Evolutionary conservation across 1,139 yeast species (phyloP).

Genomic region (Insectozyma bohioensis): DNA sequence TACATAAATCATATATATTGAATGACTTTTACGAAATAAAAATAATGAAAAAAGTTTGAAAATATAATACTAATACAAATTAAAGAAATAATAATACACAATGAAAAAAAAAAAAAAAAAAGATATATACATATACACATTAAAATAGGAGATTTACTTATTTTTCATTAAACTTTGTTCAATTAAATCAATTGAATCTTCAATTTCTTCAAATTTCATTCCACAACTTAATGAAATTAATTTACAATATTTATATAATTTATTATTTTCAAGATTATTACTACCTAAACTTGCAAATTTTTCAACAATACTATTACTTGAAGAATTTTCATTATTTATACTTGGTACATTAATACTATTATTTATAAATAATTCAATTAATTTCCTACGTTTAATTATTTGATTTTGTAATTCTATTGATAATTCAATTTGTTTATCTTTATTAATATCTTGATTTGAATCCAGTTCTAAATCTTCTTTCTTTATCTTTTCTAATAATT

Average conservation of each 20-base stretch:
- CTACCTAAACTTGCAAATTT: slow-evolving; percentile 6
- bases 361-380: slow-evolving; percentile 17
- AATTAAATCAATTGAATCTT: slow-evolving; percentile 41
- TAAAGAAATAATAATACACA: no score
- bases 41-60: no score
- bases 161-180: slow-evolving; percentile 32
- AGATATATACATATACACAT: no score
- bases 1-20: no score
- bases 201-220: slow-evolving; percentile 43
- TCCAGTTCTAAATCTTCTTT: no score
- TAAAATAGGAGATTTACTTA: slow-evolving; percentile 4
- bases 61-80: no score
- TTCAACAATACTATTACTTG: slow-evolving; percentile 3
- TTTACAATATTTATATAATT: slow-evolving; percentile 42
- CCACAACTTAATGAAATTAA: slow-evolving; percentile 47
- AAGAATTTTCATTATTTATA: not conserved
- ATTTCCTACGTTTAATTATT: slow-evolving; percentile 21
- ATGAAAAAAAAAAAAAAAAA: no score
- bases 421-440: slow-evolving; percentile 8
- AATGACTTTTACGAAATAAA: no score
- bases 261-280: slow-evolving; percentile 28
- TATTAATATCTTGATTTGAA: not conserved
- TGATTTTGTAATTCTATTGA: slow-evolving; percentile 15
- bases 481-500: slow-evolving; percentile 4
- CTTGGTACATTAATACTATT: slow-evolving; percentile 15